Conservation (phyloP, 2,329 filamentous ascomycete genomes). For the Fusarium austroafricanum region DNA sequence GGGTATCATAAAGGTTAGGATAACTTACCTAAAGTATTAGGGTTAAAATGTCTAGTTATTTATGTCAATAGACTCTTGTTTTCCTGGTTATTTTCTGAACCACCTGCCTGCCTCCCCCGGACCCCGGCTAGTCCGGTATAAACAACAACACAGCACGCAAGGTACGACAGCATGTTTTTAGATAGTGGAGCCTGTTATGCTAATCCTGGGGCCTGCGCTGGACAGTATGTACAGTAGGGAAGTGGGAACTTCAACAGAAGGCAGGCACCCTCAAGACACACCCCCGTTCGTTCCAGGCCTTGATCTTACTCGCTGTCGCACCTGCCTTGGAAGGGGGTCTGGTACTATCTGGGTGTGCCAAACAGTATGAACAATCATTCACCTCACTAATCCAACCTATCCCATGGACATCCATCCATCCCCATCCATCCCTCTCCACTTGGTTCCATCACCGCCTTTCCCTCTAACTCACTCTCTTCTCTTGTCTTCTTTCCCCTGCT, state of each 20-base stretch:
- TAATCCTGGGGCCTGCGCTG: conserved; percentile 9
- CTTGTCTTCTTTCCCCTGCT: conserved; percentile 49
- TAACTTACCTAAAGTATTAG: too few species aligned
- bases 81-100: too few species aligned
- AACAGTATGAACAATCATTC: conserved; percentile 39
- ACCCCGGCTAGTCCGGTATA: conserved; percentile 35
- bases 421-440: conserved; percentile 51
- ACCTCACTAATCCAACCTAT: conserved; percentile 43
- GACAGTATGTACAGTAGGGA: neutral
- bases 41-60: too few species aligned
- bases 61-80: too few species aligned
- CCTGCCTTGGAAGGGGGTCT: conserved; percentile 31
- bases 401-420: conserved; percentile 49
- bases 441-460: conserved; percentile 53
- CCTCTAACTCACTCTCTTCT: conserved; percentile 50
- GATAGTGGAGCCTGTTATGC: conserved; percentile 4
- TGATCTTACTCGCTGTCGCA: conserved; percentile 25
- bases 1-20: too few species aligned
- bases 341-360: conserved; percentile 18
- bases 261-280: conserved; percentile 16
- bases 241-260: conserved; percentile 10
- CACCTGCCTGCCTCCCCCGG: conserved; percentile 17
- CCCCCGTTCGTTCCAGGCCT: conserved; percentile 31
- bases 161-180: conserved; percentile 31
- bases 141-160: conserved; percentile 33